phyloP scores from a whole-genome alignment of 495 filamentous ascomycete genomes.

The Geopyxis carbonaria region DNA sequence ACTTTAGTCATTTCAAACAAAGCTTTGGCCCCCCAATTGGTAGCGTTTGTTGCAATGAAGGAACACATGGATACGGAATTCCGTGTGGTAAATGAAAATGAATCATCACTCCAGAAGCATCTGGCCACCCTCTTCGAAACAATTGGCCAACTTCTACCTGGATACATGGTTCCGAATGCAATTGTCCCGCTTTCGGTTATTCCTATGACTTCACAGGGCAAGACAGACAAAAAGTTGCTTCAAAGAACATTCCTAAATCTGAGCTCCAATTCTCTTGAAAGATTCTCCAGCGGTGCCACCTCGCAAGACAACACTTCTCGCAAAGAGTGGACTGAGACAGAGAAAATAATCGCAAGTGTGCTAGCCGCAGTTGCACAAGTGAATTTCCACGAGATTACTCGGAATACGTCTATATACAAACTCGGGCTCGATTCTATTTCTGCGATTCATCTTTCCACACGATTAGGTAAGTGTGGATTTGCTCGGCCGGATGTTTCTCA shows the following conservation, averaged over 20 bases:
- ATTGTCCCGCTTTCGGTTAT: slow-evolving; percentile 48
- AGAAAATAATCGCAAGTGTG: slow-evolving; percentile 31
- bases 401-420: slow-evolving; percentile 39
- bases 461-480: slow-evolving; percentile 30
- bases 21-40: slow-evolving; percentile 28
- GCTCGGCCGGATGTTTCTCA: slow-evolving; percentile 39
- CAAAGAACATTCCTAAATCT: slow-evolving; percentile 22
- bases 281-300: slow-evolving; percentile 16
- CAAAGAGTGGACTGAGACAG: slow-evolving; percentile 27
- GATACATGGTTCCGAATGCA: slow-evolving; percentile 51
- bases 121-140: slow-evolving; percentile 29
- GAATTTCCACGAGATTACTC: slow-evolving; percentile 29
- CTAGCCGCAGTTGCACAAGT: slow-evolving; percentile 36
- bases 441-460: slow-evolving; percentile 47
- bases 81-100: slow-evolving; percentile 5
- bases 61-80: slow-evolving; percentile 10
- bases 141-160: slow-evolving; percentile 33
- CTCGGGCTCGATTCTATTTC: slow-evolving; percentile 70
- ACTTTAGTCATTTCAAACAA: slow-evolving; percentile 32
- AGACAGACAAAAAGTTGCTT: slow-evolving; percentile 40
- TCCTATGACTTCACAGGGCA: slow-evolving; percentile 46
- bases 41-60: slow-evolving; percentile 27
- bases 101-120: slow-evolving; percentile 5
- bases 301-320: slow-evolving; percentile 12
- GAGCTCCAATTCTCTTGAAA: slow-evolving; percentile 15